Evolutionary conservation across 352 stramenopile genomes (phyloP).

Genomic region (Phytophthora tentaculata): DNA sequence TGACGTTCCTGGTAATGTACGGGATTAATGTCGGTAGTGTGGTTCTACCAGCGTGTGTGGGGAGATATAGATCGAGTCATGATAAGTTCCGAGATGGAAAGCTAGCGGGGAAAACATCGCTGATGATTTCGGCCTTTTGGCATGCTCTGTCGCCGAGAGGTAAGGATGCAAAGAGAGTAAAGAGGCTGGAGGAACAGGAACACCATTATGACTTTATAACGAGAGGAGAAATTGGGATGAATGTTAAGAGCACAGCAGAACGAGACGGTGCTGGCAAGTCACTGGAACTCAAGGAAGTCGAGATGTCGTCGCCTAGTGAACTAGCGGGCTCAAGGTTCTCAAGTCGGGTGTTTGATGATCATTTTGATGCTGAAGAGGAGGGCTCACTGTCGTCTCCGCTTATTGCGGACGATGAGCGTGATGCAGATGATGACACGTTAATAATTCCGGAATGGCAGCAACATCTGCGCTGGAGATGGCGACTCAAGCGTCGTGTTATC

Average conservation of each 20-base stretch:
- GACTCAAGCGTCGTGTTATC: conserved; percentile 56
- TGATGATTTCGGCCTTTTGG: conserved; percentile 82
- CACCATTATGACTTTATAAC: conserved; percentile 59
- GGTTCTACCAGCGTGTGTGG: conserved; percentile 59
- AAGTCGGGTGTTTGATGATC: conserved; percentile 62
- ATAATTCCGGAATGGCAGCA: conserved; percentile 71
- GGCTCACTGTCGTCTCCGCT: conserved; percentile 65
- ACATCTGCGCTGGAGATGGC: conserved; percentile 77
- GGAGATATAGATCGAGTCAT: conserved; percentile 30
- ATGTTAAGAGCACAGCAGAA: conserved; percentile 16
- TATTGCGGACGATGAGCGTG: conserved; percentile 58
- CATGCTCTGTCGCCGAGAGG: conserved; percentile 56
- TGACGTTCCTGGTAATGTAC: conserved; percentile 63
- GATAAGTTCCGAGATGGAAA: conserved; percentile 23
- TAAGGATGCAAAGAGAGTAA: conserved; percentile 15
- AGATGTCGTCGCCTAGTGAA: conserved; percentile 32
- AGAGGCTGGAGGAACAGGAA: conserved; percentile 20
- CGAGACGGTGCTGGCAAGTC: conserved; percentile 3
- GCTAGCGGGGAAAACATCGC: conserved; percentile 16
- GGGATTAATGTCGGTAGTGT: conserved; percentile 66
- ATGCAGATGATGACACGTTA: conserved; percentile 33
- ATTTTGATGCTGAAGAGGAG: conserved; percentile 62
- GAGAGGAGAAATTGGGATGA: conserved; percentile 25
- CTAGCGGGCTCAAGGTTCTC: conserved; percentile 40
- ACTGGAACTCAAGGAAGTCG: conserved; percentile 14